Evolutionary conservation across 1,139 yeast species (phyloP), one percentile per base, ranked within the genome.

Genomic region (Yamadazyma siamensis): DNA sequence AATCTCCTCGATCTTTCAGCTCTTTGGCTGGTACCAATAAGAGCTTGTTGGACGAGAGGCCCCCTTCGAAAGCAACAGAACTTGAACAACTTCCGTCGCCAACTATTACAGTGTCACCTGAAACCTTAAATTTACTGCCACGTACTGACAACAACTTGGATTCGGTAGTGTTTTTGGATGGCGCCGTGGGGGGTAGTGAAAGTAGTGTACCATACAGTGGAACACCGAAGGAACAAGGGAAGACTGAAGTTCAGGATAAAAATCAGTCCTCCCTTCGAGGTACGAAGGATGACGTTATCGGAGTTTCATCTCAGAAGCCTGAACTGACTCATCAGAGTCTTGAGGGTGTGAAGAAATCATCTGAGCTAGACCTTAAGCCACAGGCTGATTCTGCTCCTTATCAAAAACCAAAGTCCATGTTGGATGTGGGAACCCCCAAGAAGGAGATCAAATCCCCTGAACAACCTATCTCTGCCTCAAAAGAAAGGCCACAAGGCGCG

Each of bases 1-100:
- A 11, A n/a, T 17, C 30, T 20, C 19, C 28, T 15, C 51, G 52
- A 26, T 52, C 55, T 9, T 53, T 48, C 32, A 50, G 42, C 26
- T 46, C 52, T 7, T 31, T 49, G 13, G 35, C 47, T n/a, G 38
- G 28, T n/a, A 20, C 26, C 26, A 31, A 28, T 13, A 26, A 23
- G 15, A 34, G 15, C 8, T 26, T 28, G 23, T 21, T 26, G 10
- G 28, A 23, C 27, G 27, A 24, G 14, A 13, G 21, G 19, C n/a
- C 23, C 13, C 21, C 16, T 12, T 14, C 4, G 27, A 20, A 17
- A 14, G 16, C 7, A 8, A 18, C 7, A 18, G 20, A 18, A 18
- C 20, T 10, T 8, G 20, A 18, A 24, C 13, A 15, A n/a, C 33
- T 35, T 36, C 39, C 40, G 10, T 38, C 40, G 2, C 40, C 39